phyloP scores from a whole-genome alignment of 257 asterid species.

The Cruciata laevipes region DNA sequence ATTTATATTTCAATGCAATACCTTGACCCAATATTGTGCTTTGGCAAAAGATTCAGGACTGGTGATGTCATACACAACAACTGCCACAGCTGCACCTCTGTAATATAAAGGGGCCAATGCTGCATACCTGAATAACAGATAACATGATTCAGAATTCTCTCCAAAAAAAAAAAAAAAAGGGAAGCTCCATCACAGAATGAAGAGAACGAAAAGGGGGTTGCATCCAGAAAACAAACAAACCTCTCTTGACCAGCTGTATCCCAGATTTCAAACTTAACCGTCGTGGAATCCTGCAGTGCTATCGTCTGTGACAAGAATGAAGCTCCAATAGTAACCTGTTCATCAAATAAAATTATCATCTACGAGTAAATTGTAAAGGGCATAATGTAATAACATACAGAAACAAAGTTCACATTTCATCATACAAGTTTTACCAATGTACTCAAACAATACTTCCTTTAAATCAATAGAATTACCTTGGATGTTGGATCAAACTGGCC shows the following conservation, averaged over 20 bases:
- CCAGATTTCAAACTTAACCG: slow-evolving; percentile 98
- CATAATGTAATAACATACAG: background rate
- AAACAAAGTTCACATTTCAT: background rate
- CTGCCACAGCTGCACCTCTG: slow-evolving; percentile 92
- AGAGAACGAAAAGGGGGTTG: background rate
- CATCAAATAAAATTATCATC: slow-evolving; percentile 17
- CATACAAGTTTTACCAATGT: background rate
- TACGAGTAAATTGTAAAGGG: background rate
- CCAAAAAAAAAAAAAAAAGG: background rate
- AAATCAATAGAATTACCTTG: slow-evolving; percentile 34
- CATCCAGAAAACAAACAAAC: slow-evolving; percentile 27
- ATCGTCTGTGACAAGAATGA: slow-evolving; percentile 93
- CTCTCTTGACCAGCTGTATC: slow-evolving; percentile 99
- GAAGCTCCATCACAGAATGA: background rate
- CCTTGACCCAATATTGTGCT: slow-evolving; percentile 94
- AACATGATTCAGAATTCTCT: background rate
- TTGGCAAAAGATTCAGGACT: slow-evolving; percentile 81
- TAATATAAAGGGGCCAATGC: slow-evolving; percentile 84
- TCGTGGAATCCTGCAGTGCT: slow-evolving; percentile 93
- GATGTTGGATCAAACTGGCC: slow-evolving; percentile 98
- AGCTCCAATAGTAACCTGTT: slow-evolving; percentile 87
- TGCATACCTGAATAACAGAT: slow-evolving; percentile 48
- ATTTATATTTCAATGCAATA: slow-evolving; percentile 14
- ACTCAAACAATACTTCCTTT: background rate
- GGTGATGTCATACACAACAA: slow-evolving; percentile 82